Percentiles rank a stretch among this genome's conserved stretches.
Evolutionary conservation across 23 red algal genomes (phyloP).

Genomic region (Agarophyton chilense): DNA sequence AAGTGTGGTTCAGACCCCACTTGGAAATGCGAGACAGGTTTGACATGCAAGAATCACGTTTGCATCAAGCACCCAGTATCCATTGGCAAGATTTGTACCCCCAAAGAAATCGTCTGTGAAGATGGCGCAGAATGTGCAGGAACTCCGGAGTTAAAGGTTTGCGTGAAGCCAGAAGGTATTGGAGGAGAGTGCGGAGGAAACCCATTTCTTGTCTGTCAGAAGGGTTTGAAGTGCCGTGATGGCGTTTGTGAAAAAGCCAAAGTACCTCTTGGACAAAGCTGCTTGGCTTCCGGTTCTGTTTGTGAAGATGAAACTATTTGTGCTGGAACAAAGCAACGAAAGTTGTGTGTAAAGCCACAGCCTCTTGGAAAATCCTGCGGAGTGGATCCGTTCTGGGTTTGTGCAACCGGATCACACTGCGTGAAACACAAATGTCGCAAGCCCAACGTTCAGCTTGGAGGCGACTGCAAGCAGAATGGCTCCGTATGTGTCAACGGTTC

Average conservation of each 20-base stretch:
- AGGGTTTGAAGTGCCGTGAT: not conserved
- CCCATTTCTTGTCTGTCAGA: constrained; percentile 13
- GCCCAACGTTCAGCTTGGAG: not conserved
- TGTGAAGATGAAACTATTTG: constrained; percentile 28
- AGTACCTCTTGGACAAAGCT: not conserved
- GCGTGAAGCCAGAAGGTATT: constrained; percentile 9
- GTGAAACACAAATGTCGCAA: not conserved
- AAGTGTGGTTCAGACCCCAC: not conserved
- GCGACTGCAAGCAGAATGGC: not conserved
- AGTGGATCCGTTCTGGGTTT: constrained; percentile 17
- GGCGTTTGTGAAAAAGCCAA: not conserved
- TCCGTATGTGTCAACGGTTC: constrained; percentile 11
- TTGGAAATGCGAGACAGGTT: not conserved
- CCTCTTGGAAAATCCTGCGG: not conserved
- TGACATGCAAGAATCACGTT: not conserved
- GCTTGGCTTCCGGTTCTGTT: not conserved
- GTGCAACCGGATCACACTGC: constrained; percentile 3
- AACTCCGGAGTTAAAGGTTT: not conserved
- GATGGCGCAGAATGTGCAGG: constrained; percentile 8
- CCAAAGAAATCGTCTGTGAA: not conserved
- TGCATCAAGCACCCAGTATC: not conserved
- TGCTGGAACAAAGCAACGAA: not conserved
- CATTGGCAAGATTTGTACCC: not conserved
- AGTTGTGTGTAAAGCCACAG: constrained; percentile 43
- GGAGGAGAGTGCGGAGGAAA: constrained; percentile 9